Conservation (phyloP, 2,329 filamentous ascomycete species). For the Xylaria sp. region DNA sequence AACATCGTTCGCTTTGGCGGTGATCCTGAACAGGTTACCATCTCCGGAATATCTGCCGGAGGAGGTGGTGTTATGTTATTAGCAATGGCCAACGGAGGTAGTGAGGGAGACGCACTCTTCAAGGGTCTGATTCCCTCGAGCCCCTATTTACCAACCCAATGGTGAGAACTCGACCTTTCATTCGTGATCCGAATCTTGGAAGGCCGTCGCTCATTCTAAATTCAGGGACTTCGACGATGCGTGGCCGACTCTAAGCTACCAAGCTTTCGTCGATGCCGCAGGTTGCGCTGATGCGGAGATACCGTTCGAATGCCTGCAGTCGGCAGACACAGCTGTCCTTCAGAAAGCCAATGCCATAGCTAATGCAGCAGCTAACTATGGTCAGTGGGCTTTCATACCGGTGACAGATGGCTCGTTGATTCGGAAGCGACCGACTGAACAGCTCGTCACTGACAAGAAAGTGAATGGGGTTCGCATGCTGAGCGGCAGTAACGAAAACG, state of each 20-base stretch:
- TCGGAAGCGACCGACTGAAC: constrained; percentile 26
- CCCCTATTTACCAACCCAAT: constrained; percentile 52
- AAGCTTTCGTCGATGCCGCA: constrained; percentile 31
- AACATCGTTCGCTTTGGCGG: constrained; percentile 50
- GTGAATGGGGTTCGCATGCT: constrained; percentile 34
- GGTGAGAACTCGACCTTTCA: constrained; percentile 28
- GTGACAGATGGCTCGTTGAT: constrained; percentile 36
- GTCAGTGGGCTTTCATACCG: constrained; percentile 35
- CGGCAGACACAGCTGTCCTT: constrained; percentile 31
- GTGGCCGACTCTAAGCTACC: constrained; percentile 31
- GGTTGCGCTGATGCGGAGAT: constrained; percentile 30
- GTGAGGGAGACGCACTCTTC: constrained; percentile 42
- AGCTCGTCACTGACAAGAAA: constrained; percentile 26
- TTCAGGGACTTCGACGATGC: constrained; percentile 30
- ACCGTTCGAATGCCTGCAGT: constrained; percentile 34
- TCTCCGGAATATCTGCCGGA: constrained; percentile 50
- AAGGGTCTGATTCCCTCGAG: constrained; percentile 35
- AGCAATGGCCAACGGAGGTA: constrained; percentile 43
- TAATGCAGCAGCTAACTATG: constrained; percentile 25
- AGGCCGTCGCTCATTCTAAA: constrained; percentile 1
- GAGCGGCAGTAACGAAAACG: constrained; percentile 35
- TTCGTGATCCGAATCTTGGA: neutral
- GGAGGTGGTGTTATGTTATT: constrained; percentile 45
- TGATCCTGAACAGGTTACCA: constrained; percentile 46
- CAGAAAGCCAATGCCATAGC: constrained; percentile 35